Evolutionary conservation across 495 filamentous ascomycete genomes (phyloP).

Genomic region (Gamarada debralockiae): DNA sequence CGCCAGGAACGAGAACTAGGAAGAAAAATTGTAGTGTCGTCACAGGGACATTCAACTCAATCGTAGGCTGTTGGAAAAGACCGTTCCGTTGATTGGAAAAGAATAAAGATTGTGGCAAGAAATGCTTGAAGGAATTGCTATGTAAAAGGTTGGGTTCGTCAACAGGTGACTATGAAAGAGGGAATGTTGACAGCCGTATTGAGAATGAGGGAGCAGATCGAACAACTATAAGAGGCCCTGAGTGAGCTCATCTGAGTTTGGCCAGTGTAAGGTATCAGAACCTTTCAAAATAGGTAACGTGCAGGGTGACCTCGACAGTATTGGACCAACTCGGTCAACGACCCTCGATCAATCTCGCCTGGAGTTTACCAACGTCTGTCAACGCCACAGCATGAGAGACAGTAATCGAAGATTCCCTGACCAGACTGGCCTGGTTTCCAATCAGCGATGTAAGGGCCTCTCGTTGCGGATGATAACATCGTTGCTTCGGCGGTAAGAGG

Average conservation of each 20-base stretch:
- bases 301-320: background rate
- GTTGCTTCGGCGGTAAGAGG: constrained; percentile 11
- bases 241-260: background rate
- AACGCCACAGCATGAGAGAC: constrained; percentile 5
- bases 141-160: constrained; percentile 31
- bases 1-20: constrained; percentile 8
- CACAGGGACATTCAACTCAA: constrained; percentile 10
- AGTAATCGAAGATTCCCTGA: background rate
- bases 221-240: constrained; percentile 18
- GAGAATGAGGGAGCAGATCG: constrained; percentile 26
- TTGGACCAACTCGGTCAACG: constrained; percentile 4
- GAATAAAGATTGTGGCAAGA: constrained; percentile 38
- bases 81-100: constrained; percentile 15
- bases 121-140: constrained; percentile 50
- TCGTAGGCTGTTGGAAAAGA: constrained; percentile 10
- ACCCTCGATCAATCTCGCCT: background rate
- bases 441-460: constrained; percentile 17
- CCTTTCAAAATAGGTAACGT: background rate
- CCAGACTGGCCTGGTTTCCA: constrained; percentile 11
- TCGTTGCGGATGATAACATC: background rate
- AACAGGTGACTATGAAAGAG: constrained; percentile 32
- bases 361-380: background rate
- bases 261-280: background rate
- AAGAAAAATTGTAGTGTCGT: constrained; percentile 9
- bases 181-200: constrained; percentile 42